phyloP scores from a whole-genome alignment of 495 filamentous ascomycete species.

The Lineolata rhizophorae region DNA sequence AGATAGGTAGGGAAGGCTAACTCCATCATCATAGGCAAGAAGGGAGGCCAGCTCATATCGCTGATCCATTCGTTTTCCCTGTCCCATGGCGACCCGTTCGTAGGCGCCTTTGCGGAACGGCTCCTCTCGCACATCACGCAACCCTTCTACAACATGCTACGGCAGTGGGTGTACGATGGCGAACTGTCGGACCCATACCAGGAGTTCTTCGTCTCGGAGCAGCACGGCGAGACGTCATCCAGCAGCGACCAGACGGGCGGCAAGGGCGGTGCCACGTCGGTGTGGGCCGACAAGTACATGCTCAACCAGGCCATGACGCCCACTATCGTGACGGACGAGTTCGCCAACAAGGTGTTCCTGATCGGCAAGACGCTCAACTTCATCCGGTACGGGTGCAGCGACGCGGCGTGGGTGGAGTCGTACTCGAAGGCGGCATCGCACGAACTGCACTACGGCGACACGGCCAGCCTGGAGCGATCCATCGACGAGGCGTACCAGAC shows the following conservation, averaged over 20 bases:
- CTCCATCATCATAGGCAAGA: conserved; percentile 43
- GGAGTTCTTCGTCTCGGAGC: conserved; percentile 89
- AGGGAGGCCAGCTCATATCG: conserved; percentile 83
- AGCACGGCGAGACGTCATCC: conserved; percentile 28
- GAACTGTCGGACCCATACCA: conserved; percentile 88
- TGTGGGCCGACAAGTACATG: conserved; percentile 97
- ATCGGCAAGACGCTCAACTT: conserved; percentile 98
- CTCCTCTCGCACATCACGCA: conserved; percentile 78
- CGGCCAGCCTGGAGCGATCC: conserved; percentile 67
- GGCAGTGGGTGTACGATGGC: conserved; percentile 95
- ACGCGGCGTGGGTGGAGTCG: conserved; percentile 84
- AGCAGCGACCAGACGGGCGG: conserved; percentile 18
- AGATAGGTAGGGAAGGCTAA: background rate
- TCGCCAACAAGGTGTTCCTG: conserved; percentile 85
- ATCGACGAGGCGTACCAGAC: conserved; percentile 96
- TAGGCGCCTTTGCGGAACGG: conserved; percentile 82
- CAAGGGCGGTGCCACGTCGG: conserved; percentile 47
- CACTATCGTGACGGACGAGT: conserved; percentile 74
- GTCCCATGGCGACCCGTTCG: conserved; percentile 87
- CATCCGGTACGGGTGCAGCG: conserved; percentile 82
- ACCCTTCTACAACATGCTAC: conserved; percentile 91
- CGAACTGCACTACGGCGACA: conserved; percentile 85
- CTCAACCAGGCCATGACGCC: conserved; percentile 71
- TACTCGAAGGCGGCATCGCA: conserved; percentile 91
- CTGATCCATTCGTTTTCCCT: conserved; percentile 84